Percentiles rank a stretch among this genome's conserved stretches.
phyloP scores from a whole-genome alignment of 225 moss, liverwort and hornwort genomes.

The Physcomitrium patens region DNA sequence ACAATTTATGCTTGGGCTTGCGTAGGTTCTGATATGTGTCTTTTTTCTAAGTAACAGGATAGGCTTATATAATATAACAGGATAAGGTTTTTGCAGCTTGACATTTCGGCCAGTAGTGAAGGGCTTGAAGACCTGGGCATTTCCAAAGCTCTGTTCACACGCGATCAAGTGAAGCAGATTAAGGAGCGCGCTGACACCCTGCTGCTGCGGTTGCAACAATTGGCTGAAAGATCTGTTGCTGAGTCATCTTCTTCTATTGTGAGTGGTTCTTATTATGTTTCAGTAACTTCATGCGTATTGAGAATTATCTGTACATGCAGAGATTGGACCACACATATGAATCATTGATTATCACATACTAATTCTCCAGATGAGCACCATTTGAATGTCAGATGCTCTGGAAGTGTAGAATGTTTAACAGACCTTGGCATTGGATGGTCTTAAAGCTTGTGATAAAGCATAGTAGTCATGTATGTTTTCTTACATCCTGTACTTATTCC shows the following conservation, averaged over 20 bases:
- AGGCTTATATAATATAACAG: constrained; percentile 9
- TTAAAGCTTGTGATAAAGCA: constrained; percentile 10
- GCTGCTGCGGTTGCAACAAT: constrained; percentile 57
- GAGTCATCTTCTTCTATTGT: constrained; percentile 16
- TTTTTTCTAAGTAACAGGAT: constrained; percentile 6
- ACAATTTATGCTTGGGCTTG: neutral
- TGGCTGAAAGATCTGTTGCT: constrained; percentile 77
- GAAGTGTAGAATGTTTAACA: constrained; percentile 7
- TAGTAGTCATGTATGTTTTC: neutral
- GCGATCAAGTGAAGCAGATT: constrained; percentile 70
- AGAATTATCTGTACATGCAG: neutral
- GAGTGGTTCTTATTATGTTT: neutral
- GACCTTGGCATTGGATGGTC: neutral
- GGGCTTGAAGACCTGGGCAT: constrained; percentile 62
- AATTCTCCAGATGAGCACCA: neutral
- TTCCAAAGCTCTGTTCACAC: constrained; percentile 62
- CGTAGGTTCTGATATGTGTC: constrained; percentile 1
- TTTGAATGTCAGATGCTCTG: constrained; percentile 15
- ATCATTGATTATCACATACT: no score
- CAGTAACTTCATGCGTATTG: neutral
- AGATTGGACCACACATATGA: no score
- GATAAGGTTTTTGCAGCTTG: constrained; percentile 66
- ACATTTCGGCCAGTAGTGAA: constrained; percentile 82
- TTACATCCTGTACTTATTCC: constrained; percentile 11
- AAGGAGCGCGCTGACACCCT: constrained; percentile 63